Percentiles rank a stretch among this genome's conserved stretches.
Evolutionary conservation across 371 early-diverging fungal genomes (phyloP).

Genomic region (Mortierella sp.): DNA sequence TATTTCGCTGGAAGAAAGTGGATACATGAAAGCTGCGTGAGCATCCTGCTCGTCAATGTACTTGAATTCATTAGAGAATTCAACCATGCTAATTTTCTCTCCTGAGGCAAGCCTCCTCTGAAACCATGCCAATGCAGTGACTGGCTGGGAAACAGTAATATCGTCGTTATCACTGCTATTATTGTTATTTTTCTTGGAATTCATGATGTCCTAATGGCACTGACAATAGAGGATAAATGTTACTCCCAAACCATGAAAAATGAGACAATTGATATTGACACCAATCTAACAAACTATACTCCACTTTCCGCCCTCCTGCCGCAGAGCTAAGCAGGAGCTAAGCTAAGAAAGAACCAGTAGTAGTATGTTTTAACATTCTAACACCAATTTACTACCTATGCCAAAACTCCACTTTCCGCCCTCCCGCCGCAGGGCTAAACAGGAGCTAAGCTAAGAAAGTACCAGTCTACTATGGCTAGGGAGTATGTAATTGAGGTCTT

Average conservation of each 20-base stretch:
- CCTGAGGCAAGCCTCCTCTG: conserved; percentile 1
- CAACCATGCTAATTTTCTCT: conserved; percentile 7
- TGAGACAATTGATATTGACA: conserved; percentile 2
- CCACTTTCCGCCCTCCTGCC: conserved; percentile 5
- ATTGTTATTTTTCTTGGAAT: conserved; percentile 2
- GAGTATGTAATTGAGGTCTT: not conserved
- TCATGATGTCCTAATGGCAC: not conserved
- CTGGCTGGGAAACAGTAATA: not conserved
- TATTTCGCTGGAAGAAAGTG: conserved; percentile 10
- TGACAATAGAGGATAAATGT: not conserved
- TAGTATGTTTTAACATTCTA: not conserved
- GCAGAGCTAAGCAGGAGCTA: conserved; percentile 5
- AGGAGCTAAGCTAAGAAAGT: conserved; percentile 3
- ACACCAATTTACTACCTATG: not conserved
- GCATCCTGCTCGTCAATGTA: conserved; percentile 14
- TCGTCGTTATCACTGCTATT: not conserved
- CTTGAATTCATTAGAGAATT: not conserved
- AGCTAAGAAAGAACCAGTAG: conserved; percentile 4
- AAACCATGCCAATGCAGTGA: conserved; percentile 10
- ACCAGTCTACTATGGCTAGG: not conserved
- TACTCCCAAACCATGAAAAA: not conserved
- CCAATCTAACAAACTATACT: conserved; percentile 1
- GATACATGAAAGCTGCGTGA: conserved; percentile 7
- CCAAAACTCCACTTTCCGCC: conserved; percentile 4
- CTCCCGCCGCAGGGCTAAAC: conserved; percentile 3